phyloP scores from a whole-genome alignment of 2,329 filamentous ascomycete species.

The Hirsutella thompsonii region DNA sequence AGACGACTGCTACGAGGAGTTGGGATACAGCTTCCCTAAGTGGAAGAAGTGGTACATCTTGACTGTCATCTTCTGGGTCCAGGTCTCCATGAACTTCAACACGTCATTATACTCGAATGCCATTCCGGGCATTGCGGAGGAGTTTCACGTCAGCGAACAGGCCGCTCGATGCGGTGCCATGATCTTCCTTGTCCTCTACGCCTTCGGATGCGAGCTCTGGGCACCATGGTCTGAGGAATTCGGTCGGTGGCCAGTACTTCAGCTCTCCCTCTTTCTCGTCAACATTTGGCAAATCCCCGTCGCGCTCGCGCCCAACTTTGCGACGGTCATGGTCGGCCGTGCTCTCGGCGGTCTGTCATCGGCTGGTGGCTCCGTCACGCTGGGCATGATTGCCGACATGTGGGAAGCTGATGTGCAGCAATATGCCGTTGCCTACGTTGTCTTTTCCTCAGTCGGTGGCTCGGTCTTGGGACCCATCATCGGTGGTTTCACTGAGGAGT shows the following conservation, averaged over 20 bases:
- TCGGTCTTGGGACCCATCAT: constrained; percentile 66
- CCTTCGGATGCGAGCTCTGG: constrained; percentile 81
- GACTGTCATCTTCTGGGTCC: constrained; percentile 59
- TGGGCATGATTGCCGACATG: constrained; percentile 65
- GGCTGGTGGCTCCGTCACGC: constrained; percentile 59
- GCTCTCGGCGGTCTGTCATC: constrained; percentile 58
- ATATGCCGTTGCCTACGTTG: constrained; percentile 63
- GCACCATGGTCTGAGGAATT: constrained; percentile 80
- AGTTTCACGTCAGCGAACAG: constrained; percentile 57
- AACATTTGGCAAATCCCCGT: constrained; percentile 68
- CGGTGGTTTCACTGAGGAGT: constrained; percentile 62
- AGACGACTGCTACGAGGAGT: constrained; percentile 50
- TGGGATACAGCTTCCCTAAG: constrained; percentile 47
- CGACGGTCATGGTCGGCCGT: constrained; percentile 55
- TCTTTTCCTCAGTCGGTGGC: constrained; percentile 69
- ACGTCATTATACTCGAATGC: constrained; percentile 63
- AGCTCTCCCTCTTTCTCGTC: constrained; percentile 59
- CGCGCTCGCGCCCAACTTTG: constrained; percentile 61
- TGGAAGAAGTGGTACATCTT: constrained; percentile 63
- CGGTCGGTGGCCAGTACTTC: constrained; percentile 63
- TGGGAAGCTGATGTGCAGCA: constrained; percentile 60
- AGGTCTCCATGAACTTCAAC: constrained; percentile 71
- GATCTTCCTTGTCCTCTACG: constrained; percentile 68
- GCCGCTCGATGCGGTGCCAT: constrained; percentile 61
- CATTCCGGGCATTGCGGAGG: constrained; percentile 47